Conservation (phyloP, 345 rosid genomes). For the Lenwebbia sp. region DNA sequence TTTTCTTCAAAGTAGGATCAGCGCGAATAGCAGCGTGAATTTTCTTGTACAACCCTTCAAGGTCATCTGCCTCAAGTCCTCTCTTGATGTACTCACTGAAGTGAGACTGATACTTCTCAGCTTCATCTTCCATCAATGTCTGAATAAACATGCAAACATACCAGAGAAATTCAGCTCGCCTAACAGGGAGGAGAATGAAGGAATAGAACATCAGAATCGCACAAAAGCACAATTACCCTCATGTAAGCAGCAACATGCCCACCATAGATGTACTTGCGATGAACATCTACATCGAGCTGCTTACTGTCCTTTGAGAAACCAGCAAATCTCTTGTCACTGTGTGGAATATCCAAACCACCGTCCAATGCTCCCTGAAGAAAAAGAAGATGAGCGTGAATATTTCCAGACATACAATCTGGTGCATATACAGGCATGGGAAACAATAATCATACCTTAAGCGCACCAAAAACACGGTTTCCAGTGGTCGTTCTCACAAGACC, state of each 20-base stretch:
- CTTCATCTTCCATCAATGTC: slow-evolving; percentile 52
- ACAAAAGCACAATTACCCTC: slow-evolving; percentile 25
- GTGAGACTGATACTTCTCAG: slow-evolving; percentile 63
- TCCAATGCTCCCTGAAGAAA: slow-evolving; percentile 68
- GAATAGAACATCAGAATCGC: not conserved
- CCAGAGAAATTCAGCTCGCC: not conserved
- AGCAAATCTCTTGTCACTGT: slow-evolving; percentile 85
- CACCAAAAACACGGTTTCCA: slow-evolving; percentile 70
- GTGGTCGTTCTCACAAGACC: slow-evolving; percentile 66
- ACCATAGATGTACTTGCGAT: slow-evolving; percentile 67
- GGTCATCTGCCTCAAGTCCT: slow-evolving; percentile 42
- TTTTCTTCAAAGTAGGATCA: slow-evolving; percentile 40
- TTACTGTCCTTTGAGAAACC: slow-evolving; percentile 61
- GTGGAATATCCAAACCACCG: slow-evolving; percentile 87
- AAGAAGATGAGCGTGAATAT: not conserved
- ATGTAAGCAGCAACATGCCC: slow-evolving; percentile 83
- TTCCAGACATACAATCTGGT: not conserved
- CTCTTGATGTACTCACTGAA: slow-evolving; percentile 45
- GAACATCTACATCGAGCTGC: slow-evolving; percentile 76
- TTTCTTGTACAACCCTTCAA: slow-evolving; percentile 55
- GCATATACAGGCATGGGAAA: not conserved
- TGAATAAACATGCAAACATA: slow-evolving; percentile 1
- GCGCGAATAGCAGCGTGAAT: slow-evolving; percentile 76
- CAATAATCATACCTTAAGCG: slow-evolving; percentile 40
- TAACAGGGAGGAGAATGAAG: not conserved